Percentiles rank a stretch among this genome's conserved stretches.
phyloP scores from a whole-genome alignment of 129 eudicot genomes.

The Flaveria trinervia region DNA sequence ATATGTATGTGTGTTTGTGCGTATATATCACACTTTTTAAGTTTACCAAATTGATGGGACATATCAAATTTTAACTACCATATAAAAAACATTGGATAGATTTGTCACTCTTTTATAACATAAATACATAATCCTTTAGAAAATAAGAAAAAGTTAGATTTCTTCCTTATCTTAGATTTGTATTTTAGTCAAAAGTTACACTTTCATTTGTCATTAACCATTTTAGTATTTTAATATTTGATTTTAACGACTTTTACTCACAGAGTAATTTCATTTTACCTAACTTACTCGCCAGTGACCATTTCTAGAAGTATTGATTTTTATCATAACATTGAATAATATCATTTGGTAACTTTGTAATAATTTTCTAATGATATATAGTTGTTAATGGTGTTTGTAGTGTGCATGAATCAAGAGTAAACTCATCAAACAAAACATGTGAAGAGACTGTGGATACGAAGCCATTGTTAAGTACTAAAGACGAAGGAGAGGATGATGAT shows the following conservation, averaged over 20 bases:
- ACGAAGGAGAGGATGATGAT: conserved; percentile 43
- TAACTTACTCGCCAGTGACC: not conserved
- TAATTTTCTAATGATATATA: not conserved
- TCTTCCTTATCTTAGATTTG: conserved; percentile 3
- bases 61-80: not conserved
- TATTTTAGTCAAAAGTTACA: conserved; percentile 12
- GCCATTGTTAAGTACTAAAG: conserved; percentile 45
- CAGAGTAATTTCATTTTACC: not conserved
- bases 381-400: conserved; percentile 38
- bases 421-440: conserved; percentile 33
- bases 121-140: not conserved
- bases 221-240: not conserved
- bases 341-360: not conserved
- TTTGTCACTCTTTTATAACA: not conserved
- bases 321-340: not conserved
- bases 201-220: not conserved
- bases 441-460: conserved; percentile 46
- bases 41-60: not conserved
- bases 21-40: not conserved
- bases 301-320: not conserved
- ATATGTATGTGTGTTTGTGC: too few species aligned
- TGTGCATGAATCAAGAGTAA: conserved; percentile 51
- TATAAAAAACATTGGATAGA: not conserved
- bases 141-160: conserved; percentile 6
- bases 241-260: not conserved